phyloP scores from a whole-genome alignment of 2,329 filamentous ascomycete genomes.

The Ramularia collo-cygni region DNA sequence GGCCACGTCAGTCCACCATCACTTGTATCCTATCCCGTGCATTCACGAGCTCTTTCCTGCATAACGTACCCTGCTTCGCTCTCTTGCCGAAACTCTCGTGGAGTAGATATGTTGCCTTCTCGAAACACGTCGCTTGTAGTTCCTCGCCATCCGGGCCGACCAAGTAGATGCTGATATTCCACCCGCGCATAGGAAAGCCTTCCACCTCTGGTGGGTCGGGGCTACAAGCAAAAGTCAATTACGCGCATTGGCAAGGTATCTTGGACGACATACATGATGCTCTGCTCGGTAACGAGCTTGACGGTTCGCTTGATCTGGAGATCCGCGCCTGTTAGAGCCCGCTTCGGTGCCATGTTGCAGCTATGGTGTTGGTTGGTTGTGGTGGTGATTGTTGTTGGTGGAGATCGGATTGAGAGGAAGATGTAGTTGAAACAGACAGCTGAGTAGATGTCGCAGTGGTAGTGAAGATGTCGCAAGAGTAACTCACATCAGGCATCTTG shows the following conservation, averaged over 20 bases:
- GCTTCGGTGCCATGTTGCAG: conserved; percentile 9
- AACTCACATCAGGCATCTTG: conserved; percentile 36
- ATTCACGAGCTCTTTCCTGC: conserved; percentile 31
- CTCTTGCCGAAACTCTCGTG: conserved; percentile 88
- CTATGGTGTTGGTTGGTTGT: conserved; percentile 4
- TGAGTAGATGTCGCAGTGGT: neutral
- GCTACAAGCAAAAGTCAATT: conserved; percentile 39
- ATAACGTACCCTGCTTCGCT: conserved; percentile 51
- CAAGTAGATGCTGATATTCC: conserved; percentile 80
- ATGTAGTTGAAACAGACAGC: neutral
- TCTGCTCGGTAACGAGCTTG: conserved; percentile 89
- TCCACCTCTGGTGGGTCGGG: conserved; percentile 75
- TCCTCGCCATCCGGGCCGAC: conserved; percentile 82
- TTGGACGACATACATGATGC: conserved; percentile 62
- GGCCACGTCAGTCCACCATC: conserved; percentile 6
- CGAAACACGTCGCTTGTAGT: conserved; percentile 75
- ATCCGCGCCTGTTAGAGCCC: conserved; percentile 6
- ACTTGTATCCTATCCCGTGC: neutral
- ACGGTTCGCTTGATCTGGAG: conserved; percentile 62
- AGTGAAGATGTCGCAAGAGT: neutral
- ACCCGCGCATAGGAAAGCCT: conserved; percentile 86
- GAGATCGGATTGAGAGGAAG: neutral
- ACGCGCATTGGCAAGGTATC: conserved; percentile 3
- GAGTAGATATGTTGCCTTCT: conserved; percentile 85
- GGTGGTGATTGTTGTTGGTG: conserved; percentile 3